Base-by-base conservation (phyloP, 192 early-diverging fungal genomes). In the Coemansia sp. region DNA sequence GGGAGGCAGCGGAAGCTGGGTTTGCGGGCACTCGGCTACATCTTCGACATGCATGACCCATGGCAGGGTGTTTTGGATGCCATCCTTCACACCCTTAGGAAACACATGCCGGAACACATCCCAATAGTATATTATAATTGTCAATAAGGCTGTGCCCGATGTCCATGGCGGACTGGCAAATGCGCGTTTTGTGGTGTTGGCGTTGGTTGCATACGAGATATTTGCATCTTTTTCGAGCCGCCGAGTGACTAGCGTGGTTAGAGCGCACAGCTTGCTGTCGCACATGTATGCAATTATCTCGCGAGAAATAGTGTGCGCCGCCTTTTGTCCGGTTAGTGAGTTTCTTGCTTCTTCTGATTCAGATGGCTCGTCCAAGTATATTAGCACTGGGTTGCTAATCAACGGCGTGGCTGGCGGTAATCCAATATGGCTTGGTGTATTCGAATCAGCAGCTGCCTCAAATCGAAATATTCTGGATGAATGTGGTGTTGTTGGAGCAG, bases 1-100 rank as follows among this genome's bases (percentile, higher is more conserved):
- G 7, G 44, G 56, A 3, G 74, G 74, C 35, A 77, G 60, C 6
- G 46, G 42, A 10, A 27, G 22, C 6, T 45, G 58, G 5, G 56
- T 59, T 32, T 63, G 60, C 10, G 74, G 74, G 19, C 67, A 70
- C 32, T 28, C 25, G 1, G 35, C 12, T 3, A 60, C 29, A 48
- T 47, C 24, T 45, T 77, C 74, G 3, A 77, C 56, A n/a, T 67
- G 22, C 74, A 77, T 77, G 16, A 77, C 60, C 74, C 74, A 77
- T 0, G 74, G 74, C 8, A 77, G 30, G 9, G 27, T 18, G 2
- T 10, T 32, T 7, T 56, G 40, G 25, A 77, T 71, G 25, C 2
- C n/a, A 22, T 24, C 45, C 11, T 38, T 27, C 4, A 66, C 14
- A 1, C 56, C 30, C 10, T 48, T 62, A 16, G 54, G 64, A 27